Percentiles rank a stretch among this genome's conserved stretches.
phyloP scores from a whole-genome alignment of 2,329 filamentous ascomycete genomes.

The Lachnellula willkommii region DNA sequence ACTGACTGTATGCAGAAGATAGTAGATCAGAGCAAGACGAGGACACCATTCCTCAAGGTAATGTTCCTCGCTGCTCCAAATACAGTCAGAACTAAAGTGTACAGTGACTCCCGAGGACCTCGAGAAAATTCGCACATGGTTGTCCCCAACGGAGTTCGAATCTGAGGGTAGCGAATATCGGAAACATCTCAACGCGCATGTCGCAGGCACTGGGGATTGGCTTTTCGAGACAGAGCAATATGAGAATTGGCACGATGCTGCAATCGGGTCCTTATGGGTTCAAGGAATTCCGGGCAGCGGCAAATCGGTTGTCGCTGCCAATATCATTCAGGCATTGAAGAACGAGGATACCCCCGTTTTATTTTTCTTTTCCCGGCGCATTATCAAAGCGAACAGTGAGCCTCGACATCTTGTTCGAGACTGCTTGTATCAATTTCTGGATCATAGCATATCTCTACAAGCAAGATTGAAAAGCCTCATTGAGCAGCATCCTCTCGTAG shows the following conservation, averaged over 20 bases:
- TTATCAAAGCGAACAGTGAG: conserved; percentile 30
- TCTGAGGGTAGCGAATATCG: conserved; percentile 2
- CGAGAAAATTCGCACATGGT: neutral
- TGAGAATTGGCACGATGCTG: conserved; percentile 1
- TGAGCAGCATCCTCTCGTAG: conserved; percentile 9
- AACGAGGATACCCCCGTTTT: conserved; percentile 22
- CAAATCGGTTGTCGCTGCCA: conserved; percentile 37
- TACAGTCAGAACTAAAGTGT: neutral
- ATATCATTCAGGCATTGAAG: neutral
- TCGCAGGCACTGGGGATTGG: conserved; percentile 6
- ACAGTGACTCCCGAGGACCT: neutral
- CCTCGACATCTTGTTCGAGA: conserved; percentile 30
- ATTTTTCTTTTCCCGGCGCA: conserved; percentile 37
- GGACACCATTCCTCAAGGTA: neutral
- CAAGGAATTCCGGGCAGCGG: conserved; percentile 40
- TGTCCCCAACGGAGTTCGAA: conserved; percentile 4
- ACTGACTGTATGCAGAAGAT: neutral
- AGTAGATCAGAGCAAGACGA: neutral
- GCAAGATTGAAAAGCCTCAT: neutral
- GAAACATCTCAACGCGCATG: conserved; percentile 3
- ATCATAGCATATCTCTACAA: conserved; percentile 10
- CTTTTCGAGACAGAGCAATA: conserved; percentile 1
- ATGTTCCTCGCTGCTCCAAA: neutral
- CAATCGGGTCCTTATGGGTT: conserved; percentile 39
- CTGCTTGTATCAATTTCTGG: conserved; percentile 33